These are phyloP conservation scores for Stephania japonica DNA, from an alignment of 164 flowering plant species.

Conservation along the genomic window DNA sequence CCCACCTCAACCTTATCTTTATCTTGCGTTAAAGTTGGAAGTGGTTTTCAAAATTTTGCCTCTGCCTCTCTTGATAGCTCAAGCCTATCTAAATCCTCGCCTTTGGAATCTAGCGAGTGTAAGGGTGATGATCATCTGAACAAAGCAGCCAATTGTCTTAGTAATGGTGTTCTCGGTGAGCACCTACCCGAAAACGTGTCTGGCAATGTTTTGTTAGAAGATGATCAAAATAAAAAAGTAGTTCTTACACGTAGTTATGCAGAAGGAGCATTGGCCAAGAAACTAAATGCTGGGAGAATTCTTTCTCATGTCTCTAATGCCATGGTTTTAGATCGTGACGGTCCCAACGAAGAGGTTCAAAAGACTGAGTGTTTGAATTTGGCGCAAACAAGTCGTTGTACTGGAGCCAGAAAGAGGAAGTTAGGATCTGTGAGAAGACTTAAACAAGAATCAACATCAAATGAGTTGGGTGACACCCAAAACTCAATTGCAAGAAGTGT, in stretches of 20 bases:
- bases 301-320: conserved; percentile 29
- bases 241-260: conserved; percentile 39
- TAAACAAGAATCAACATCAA: conserved; percentile 34
- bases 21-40: conserved; percentile 11
- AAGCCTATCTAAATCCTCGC: conserved; percentile 11
- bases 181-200: conserved; percentile 30
- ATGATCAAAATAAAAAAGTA: conserved; percentile 21
- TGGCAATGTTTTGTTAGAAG: conserved; percentile 9
- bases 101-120: neutral
- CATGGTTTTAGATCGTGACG: conserved; percentile 26
- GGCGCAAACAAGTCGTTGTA: conserved; percentile 39
- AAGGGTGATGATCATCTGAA: neutral
- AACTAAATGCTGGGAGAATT: conserved; percentile 22
- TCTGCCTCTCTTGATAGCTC: conserved; percentile 21
- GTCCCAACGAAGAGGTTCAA: conserved; percentile 23
- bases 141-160: conserved; percentile 11
- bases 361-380: conserved; percentile 25
- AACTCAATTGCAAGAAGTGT: conserved; percentile 15
- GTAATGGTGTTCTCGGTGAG: conserved; percentile 7
- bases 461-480: conserved; percentile 20
- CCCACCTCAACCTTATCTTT: neutral
- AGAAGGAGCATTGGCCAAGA: conserved; percentile 22
- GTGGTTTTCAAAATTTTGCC: conserved; percentile 17
- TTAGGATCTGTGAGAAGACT: conserved; percentile 81
- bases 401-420: conserved; percentile 75